Percentiles rank a stretch among this genome's conserved stretches.
Conservation (phyloP, 2,329 filamentous ascomycete genomes). For the Talaromyces sp. region DNA sequence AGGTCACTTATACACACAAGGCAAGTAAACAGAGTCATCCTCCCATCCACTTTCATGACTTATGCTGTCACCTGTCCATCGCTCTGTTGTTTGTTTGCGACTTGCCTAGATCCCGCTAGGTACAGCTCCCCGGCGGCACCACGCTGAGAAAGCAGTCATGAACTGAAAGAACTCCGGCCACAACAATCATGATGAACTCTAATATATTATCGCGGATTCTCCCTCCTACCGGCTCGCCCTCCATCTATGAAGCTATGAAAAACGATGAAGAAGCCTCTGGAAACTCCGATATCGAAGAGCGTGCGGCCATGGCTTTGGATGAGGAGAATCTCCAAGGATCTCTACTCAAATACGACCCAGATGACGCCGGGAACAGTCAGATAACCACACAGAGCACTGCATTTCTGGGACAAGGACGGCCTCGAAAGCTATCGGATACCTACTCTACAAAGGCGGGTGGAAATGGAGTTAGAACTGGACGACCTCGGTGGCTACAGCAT, state of each 20-base stretch:
- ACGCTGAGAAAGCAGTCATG: slow-evolving; percentile 11
- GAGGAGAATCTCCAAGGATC: slow-evolving; percentile 49
- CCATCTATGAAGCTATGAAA: slow-evolving; percentile 48
- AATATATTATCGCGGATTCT: slow-evolving; percentile 44
- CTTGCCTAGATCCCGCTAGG: background rate
- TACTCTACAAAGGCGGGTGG: slow-evolving; percentile 21
- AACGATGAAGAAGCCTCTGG: slow-evolving; percentile 46
- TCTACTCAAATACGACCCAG: slow-evolving; percentile 56
- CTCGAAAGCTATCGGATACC: slow-evolving; percentile 21
- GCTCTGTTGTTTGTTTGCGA: background rate
- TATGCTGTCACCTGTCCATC: slow-evolving; percentile 9
- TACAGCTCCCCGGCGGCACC: slow-evolving; percentile 16
- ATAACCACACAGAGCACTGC: slow-evolving; percentile 44
- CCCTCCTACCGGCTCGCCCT: slow-evolving; percentile 48
- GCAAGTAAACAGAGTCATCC: background rate
- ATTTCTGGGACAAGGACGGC: slow-evolving; percentile 34
- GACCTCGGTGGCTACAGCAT: slow-evolving; percentile 32
- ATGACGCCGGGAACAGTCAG: slow-evolving; percentile 51
- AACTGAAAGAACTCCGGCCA: slow-evolving; percentile 6
- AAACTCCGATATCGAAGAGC: slow-evolving; percentile 44
- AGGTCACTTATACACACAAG: background rate
- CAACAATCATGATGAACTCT: slow-evolving; percentile 40
- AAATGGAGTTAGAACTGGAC: slow-evolving; percentile 28
- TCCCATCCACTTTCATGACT: background rate
- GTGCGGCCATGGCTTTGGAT: slow-evolving; percentile 48